Base-by-base conservation (phyloP, 2,329 filamentous ascomycete species). In the Aspergillus phoenicis region DNA sequence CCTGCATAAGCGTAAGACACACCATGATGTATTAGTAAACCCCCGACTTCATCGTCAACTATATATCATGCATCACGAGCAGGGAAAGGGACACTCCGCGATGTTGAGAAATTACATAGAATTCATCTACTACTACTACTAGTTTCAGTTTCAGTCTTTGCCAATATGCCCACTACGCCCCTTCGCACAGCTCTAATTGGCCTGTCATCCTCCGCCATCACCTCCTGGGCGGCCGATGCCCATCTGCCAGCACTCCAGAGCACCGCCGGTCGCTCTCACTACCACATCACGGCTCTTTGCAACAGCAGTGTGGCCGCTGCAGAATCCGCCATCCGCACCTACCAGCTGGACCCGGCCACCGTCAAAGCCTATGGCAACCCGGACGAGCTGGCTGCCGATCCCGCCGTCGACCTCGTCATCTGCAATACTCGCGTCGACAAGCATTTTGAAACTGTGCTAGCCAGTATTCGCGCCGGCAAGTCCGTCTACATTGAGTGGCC, bases 401-500 rank as follows among this genome's bases (percentile, higher is more conserved):
- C 74, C 0, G 74, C 82, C 8, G 73, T 87, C 8, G 82, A 87
- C 11, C 74, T 88, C 0, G 82, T 88, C 1, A 82, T 82, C 62
- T 65, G 59, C 51, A 77, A 72, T 45, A 86, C 84, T 0, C 78
- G 84, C 4, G 84, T 85, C 0, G 84, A 87, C 60, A 77, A 78
- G 1, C 85, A 88, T 62, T 76, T 80, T 48, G 59, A 72, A 2
- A 80, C 79, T 1, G 74, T 79, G 0, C 72, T 77, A 10, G 82
- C 85, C 0, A 82, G 80, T 15, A 63, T 87, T 1, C 73, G 75
- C 13, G 81, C 83, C 0, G 85, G 84, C 0, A 87, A 87, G 68
- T 67, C 73, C 0, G 77, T 84, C 0, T 88, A 77, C 59, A 78
- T 85, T 0, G 85, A 88, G 72, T 88, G 85, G 83, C 86, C 84